A percentile compares a stretch with the other conserved stretches of the same genome.
Conservation (phyloP, 2,329 filamentous ascomycete genomes). For the Colletotrichum sp. region DNA sequence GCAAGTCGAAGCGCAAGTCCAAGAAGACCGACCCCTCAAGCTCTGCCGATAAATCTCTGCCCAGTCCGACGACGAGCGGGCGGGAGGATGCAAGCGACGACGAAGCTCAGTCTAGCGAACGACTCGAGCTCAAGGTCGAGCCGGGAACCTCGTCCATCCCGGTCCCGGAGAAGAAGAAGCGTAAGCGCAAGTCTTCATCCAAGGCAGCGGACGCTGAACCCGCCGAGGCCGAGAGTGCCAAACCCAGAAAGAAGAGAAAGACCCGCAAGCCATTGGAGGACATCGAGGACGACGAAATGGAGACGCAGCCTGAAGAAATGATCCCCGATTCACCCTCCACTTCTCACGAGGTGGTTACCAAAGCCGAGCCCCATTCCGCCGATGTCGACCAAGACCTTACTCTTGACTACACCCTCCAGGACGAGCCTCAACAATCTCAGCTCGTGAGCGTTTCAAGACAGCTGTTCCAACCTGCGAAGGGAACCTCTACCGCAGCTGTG, state of each 20-base stretch:
- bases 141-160: not conserved
- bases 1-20: not conserved
- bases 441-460: conserved; percentile 2
- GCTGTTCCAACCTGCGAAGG: not conserved
- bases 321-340: not conserved
- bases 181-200: not conserved
- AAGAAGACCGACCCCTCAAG: not conserved
- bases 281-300: conserved; percentile 1
- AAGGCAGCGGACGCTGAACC: not conserved
- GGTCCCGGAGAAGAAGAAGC: not conserved
- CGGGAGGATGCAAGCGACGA: not conserved
- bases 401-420: not conserved
- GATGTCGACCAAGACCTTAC: not conserved
- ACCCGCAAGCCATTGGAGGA: not conserved
- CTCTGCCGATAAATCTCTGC: not conserved
- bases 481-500: not conserved
- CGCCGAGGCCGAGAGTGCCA: not conserved
- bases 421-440: not conserved
- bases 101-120: not conserved
- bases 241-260: conserved; percentile 9
- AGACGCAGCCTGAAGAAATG: not conserved
- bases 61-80: not conserved
- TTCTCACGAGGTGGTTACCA: not conserved
- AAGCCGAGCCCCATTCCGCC: not conserved
- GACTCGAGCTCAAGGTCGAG: not conserved